A percentile compares a stretch with the other conserved stretches of the same genome.
Conservation (phyloP, 352 stramenopile genomes). For the Phytophthora sp. region DNA sequence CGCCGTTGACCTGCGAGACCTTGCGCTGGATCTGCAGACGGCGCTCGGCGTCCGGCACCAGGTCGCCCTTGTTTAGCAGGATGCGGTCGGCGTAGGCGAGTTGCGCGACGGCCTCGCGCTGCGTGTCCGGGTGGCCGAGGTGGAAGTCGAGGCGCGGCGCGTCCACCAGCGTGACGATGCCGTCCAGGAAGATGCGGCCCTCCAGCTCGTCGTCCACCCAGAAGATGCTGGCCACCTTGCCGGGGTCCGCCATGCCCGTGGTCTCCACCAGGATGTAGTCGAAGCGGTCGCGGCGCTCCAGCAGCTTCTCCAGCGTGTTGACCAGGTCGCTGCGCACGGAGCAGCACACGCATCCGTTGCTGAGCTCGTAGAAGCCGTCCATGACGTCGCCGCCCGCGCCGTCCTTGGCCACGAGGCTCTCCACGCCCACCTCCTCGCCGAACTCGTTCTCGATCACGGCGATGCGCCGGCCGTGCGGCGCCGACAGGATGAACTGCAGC, state of each 20-base stretch:
- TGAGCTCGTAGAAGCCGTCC: constrained; percentile 94
- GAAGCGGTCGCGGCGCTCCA: constrained; percentile 81
- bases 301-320: constrained; percentile 84
- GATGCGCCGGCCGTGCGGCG: constrained; percentile 93
- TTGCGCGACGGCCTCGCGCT: constrained; percentile 93
- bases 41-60: constrained; percentile 77
- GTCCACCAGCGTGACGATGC: constrained; percentile 98
- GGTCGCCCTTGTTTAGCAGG: constrained; percentile 98
- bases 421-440: constrained; percentile 95
- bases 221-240: constrained; percentile 95
- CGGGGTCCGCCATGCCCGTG: constrained; percentile 93
- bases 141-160: constrained; percentile 91
- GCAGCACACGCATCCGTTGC: constrained; percentile 99
- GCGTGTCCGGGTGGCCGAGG: constrained; percentile 57
- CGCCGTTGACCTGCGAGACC: constrained; percentile 65
- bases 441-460: constrained; percentile 99
- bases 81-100: constrained; percentile 99
- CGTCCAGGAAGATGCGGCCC: constrained; percentile 91
- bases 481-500: constrained; percentile 96
- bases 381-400: constrained; percentile 65
- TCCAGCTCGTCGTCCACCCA: constrained; percentile 95
- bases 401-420: constrained; percentile 91
- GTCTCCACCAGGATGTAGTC: constrained; percentile 96
- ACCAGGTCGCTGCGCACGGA: constrained; percentile 93
- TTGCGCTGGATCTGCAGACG: constrained; percentile 45